Conservation (phyloP, 106 monocot genomes). For the Dactylorhiza incarnata region DNA sequence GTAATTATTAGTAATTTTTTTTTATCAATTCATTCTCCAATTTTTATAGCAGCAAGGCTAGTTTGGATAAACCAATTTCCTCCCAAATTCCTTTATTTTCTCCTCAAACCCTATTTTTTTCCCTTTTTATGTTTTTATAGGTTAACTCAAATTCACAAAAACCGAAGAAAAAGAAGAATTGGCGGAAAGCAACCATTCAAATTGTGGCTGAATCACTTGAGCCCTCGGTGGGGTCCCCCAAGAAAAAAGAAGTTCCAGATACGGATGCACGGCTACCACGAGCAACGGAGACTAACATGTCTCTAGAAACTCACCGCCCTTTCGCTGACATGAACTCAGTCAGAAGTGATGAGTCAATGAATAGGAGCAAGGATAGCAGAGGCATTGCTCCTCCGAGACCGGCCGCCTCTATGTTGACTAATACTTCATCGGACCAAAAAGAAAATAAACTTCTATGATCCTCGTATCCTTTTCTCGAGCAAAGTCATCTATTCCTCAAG, state of each 20-base stretch:
- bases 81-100: neutral
- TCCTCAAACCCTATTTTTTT: neutral
- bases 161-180: slow-evolving; percentile 46
- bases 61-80: neutral
- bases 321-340: slow-evolving; percentile 50
- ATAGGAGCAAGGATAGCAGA: slow-evolving; percentile 25
- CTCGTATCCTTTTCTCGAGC: neutral
- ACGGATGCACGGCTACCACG: slow-evolving; percentile 54
- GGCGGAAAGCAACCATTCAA: slow-evolving; percentile 66
- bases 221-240: neutral
- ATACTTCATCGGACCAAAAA: slow-evolving; percentile 46
- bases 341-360: slow-evolving; percentile 22
- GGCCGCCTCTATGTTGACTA: slow-evolving; percentile 15
- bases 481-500: too few species aligned
- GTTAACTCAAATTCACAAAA: slow-evolving; percentile 28
- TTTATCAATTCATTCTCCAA: neutral
- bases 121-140: slow-evolving; percentile 16
- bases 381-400: slow-evolving; percentile 20
- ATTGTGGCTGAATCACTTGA: slow-evolving; percentile 23
- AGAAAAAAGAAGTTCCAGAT: slow-evolving; percentile 14
- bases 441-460: slow-evolving; percentile 34
- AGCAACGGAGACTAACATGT: slow-evolving; percentile 42
- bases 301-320: slow-evolving; percentile 24
- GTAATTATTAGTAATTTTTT: neutral
- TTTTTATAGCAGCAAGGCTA: neutral